These are phyloP conservation scores for Diutina catenulata DNA, from an alignment of 1,139 yeast species.

Conservation along the genomic window DNA sequence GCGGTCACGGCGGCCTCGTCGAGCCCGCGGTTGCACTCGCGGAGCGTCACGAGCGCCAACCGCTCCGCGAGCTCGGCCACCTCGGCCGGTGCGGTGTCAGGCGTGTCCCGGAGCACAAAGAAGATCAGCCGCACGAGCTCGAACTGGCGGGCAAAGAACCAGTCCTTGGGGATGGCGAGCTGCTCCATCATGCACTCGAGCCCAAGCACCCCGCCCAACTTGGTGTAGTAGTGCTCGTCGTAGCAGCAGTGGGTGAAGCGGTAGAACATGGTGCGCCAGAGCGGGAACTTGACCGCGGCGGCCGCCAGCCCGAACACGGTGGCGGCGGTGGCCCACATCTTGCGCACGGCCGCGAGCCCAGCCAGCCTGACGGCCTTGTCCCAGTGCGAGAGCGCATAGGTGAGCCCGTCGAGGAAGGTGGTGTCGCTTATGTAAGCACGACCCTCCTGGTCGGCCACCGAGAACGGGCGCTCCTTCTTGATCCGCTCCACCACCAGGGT, in stretches of 20 bases:
- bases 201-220: slow-evolving; percentile 85
- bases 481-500: slow-evolving; percentile 62
- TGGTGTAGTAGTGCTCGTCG: slow-evolving; percentile 74
- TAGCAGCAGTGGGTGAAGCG: slow-evolving; percentile 85
- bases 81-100: slow-evolving; percentile 74
- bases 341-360: slow-evolving; percentile 57
- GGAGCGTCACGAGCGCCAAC: slow-evolving; percentile 51
- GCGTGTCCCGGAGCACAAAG: slow-evolving; percentile 84
- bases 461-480: slow-evolving; percentile 59
- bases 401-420: slow-evolving; percentile 61
- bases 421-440: slow-evolving; percentile 57
- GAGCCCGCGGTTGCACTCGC: slow-evolving; percentile 50
- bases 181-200: slow-evolving; percentile 61
- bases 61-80: slow-evolving; percentile 64
- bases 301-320: slow-evolving; percentile 57
- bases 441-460: slow-evolving; percentile 74
- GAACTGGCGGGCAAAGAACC: slow-evolving; percentile 70
- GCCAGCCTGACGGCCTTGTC: slow-evolving; percentile 55
- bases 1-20: slow-evolving; percentile 49
- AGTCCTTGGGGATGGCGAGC: slow-evolving; percentile 51
- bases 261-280: slow-evolving; percentile 66
- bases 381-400: slow-evolving; percentile 73
- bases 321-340: slow-evolving; percentile 50
- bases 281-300: slow-evolving; percentile 51
- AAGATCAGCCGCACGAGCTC: slow-evolving; percentile 80